These are phyloP conservation scores for Auricularia heimuer DNA, from an alignment of 768 basidiomycete genomes.

Conservation along the genomic window DNA sequence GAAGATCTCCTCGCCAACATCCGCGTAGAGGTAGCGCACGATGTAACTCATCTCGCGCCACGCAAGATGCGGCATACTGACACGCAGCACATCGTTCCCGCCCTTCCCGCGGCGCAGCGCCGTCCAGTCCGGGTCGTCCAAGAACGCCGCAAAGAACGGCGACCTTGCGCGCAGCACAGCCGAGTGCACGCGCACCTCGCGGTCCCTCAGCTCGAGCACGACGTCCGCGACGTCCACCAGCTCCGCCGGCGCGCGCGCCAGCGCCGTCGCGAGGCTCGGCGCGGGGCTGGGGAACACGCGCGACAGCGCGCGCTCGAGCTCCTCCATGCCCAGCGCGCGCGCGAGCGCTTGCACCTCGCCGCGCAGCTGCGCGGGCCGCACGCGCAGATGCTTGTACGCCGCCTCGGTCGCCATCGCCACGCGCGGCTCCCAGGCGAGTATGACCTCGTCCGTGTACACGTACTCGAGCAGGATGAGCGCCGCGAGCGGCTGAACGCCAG, in stretches of 20 bases:
- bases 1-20: conserved; percentile 58
- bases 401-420: conserved; percentile 36
- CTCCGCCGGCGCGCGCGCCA: background rate
- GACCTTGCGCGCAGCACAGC: conserved; percentile 72
- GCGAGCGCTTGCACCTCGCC: conserved; percentile 53
- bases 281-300: background rate
- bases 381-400: conserved; percentile 29
- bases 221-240: conserved; percentile 37
- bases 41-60: conserved; percentile 73
- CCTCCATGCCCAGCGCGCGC: conserved; percentile 41
- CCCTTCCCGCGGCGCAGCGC: conserved; percentile 38
- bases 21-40: conserved; percentile 67
- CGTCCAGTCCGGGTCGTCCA: conserved; percentile 79
- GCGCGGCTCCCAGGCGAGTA: conserved; percentile 78
- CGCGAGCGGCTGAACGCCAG: conserved; percentile 52
- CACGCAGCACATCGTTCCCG: conserved; percentile 39
- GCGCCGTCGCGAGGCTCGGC: background rate
- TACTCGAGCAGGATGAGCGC: conserved; percentile 71
- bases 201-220: conserved; percentile 58
- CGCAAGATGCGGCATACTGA: conserved; percentile 62
- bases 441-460: conserved; percentile 77
- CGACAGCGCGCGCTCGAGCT: background rate
- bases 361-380: conserved; percentile 43
- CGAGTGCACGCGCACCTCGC: conserved; percentile 49
- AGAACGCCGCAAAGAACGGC: conserved; percentile 75